A percentile compares a stretch with the other conserved stretches of the same genome.
These are phyloP conservation scores for Pichia occidentalis DNA, from an alignment of 805 yeast genomes.

Conservation along the genomic window DNA sequence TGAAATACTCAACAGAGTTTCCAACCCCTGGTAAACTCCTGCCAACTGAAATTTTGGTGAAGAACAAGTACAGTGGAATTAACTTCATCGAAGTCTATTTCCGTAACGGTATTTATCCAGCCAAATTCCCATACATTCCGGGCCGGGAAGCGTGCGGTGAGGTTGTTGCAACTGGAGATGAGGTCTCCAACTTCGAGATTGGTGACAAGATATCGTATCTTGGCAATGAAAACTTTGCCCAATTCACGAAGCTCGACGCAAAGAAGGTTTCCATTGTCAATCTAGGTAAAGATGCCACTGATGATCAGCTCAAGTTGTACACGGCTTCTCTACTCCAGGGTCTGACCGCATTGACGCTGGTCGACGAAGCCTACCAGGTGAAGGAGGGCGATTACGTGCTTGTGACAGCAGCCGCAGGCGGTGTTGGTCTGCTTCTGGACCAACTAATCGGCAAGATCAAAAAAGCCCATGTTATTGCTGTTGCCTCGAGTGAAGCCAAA, in stretches of 20 bases:
- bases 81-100: constrained; percentile 81
- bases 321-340: constrained; percentile 68
- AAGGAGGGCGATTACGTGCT: constrained; percentile 64
- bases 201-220: constrained; percentile 70
- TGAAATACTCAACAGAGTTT: constrained; percentile 45
- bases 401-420: constrained; percentile 94
- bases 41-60: constrained; percentile 57
- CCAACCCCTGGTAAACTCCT: constrained; percentile 52
- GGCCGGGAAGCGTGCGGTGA: constrained; percentile 72
- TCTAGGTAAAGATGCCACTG: constrained; percentile 42
- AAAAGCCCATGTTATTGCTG: constrained; percentile 81
- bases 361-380: constrained; percentile 59
- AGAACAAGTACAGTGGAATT: constrained; percentile 71
- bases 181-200: constrained; percentile 46
- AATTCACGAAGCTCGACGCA: constrained; percentile 50
- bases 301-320: constrained; percentile 44
- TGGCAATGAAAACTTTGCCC: constrained; percentile 56
- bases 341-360: constrained; percentile 70
- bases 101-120: constrained; percentile 70
- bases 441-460: constrained; percentile 49
- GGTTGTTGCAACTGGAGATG: constrained; percentile 56
- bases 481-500: constrained; percentile 75
- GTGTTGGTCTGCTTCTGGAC: constrained; percentile 69
- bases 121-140: constrained; percentile 50
- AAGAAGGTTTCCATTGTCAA: constrained; percentile 33